phyloP scores from a whole-genome alignment of 331 rosid genomes.

The Spiraea crenata region DNA sequence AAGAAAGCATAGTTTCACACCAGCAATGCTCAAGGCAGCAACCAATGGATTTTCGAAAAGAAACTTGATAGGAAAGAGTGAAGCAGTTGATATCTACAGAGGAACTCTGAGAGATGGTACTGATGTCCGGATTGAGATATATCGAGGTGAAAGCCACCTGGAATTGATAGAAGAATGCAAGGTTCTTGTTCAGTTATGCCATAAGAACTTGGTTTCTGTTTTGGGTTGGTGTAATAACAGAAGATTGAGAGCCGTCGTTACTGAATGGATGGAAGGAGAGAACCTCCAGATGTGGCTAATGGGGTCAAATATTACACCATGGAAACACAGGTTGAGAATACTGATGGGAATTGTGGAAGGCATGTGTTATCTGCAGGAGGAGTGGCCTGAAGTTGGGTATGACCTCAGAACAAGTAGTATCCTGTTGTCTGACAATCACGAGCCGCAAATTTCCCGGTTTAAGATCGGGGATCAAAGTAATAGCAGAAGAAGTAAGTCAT shows the following conservation, averaged over 20 bases:
- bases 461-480: slow-evolving; percentile 41
- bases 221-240: slow-evolving; percentile 65
- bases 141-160: slow-evolving; percentile 28
- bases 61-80: slow-evolving; percentile 53
- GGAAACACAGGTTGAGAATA: slow-evolving; percentile 59
- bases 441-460: slow-evolving; percentile 66
- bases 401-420: slow-evolving; percentile 57
- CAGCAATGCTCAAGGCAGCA: slow-evolving; percentile 52
- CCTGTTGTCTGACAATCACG: slow-evolving; percentile 37
- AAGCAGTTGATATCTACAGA: slow-evolving; percentile 50
- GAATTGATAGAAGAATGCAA: slow-evolving; percentile 49
- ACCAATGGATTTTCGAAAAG: slow-evolving; percentile 44
- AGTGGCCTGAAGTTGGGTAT: slow-evolving; percentile 66
- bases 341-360: slow-evolving; percentile 54
- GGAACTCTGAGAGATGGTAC: slow-evolving; percentile 57
- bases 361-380: slow-evolving; percentile 49
- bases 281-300: slow-evolving; percentile 47
- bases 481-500: slow-evolving; percentile 39
- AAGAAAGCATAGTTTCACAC: slow-evolving; percentile 41
- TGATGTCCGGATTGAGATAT: slow-evolving; percentile 61
- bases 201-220: slow-evolving; percentile 47
- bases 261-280: slow-evolving; percentile 48
- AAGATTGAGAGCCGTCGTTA: slow-evolving; percentile 48
- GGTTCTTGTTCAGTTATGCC: slow-evolving; percentile 43
- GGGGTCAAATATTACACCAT: slow-evolving; percentile 34